A percentile compares a stretch with the other conserved stretches of the same genome.
Conservation (phyloP, 495 filamentous ascomycete species). For the Talaromyces borbonicus region DNA sequence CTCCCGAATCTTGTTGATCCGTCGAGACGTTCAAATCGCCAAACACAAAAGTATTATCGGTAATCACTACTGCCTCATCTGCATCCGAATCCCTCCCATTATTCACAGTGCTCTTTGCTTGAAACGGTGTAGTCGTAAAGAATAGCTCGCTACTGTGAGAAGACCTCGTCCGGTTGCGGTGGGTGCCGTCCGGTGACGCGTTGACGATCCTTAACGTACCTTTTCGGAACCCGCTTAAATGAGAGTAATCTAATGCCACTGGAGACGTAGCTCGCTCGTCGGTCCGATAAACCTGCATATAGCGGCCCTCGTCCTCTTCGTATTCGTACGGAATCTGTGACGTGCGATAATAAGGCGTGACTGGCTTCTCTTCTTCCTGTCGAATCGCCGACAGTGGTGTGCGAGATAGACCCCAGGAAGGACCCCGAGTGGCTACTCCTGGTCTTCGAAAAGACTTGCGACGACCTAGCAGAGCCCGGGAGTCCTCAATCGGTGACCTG, state of each 20-base stretch:
- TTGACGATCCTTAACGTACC: slow-evolving; percentile 43
- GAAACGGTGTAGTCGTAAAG: background rate
- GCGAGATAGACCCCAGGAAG: slow-evolving; percentile 16
- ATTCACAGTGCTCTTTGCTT: background rate
- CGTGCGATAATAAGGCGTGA: slow-evolving; percentile 8
- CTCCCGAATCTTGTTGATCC: background rate
- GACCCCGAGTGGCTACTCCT: slow-evolving; percentile 37
- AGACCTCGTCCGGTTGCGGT: slow-evolving; percentile 14
- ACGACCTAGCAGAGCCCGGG: slow-evolving; percentile 30
- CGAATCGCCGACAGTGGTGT: slow-evolving; percentile 19
- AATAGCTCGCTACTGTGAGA: background rate
- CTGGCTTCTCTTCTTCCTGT: slow-evolving; percentile 13
- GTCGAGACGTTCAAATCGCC: background rate
- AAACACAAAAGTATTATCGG: background rate
- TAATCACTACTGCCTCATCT: slow-evolving; percentile 3
- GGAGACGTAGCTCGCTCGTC: slow-evolving; percentile 29
- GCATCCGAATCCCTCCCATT: background rate
- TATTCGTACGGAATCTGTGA: slow-evolving; percentile 5
- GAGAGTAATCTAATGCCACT: slow-evolving; percentile 34
- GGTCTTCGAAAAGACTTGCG: slow-evolving; percentile 40
- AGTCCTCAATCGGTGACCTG: slow-evolving; percentile 13
- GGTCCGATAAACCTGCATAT: slow-evolving; percentile 1
- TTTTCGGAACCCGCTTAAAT: slow-evolving; percentile 37
- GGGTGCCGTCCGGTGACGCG: slow-evolving; percentile 33
- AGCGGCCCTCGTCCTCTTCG: slow-evolving; percentile 9